These are phyloP conservation scores for Phlebopus sp. DNA, from an alignment of 1,284 basidiomycete species.

Conservation along the genomic window DNA sequence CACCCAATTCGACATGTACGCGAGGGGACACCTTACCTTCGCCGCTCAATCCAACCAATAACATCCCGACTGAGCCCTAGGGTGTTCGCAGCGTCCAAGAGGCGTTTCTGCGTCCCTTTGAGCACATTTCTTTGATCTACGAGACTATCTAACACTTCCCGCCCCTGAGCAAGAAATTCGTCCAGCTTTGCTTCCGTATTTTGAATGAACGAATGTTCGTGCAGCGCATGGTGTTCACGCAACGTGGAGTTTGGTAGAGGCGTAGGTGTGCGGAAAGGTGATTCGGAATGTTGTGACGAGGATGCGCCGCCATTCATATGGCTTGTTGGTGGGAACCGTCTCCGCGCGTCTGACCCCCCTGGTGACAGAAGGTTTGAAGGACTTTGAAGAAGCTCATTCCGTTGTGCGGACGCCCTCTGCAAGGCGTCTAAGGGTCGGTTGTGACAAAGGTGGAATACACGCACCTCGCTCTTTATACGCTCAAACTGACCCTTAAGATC, in stretches of 20 bases:
- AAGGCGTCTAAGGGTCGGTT: neutral
- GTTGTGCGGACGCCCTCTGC: conserved; percentile 56
- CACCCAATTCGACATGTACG: neutral
- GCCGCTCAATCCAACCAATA: conserved; percentile 91
- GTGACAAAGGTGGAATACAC: neutral
- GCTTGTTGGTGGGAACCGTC: conserved; percentile 52
- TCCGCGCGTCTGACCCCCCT: conserved; percentile 48
- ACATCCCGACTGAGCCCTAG: conserved; percentile 88
- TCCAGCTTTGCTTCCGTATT: conserved; percentile 80
- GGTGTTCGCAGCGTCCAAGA: conserved; percentile 89
- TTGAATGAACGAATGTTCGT: conserved; percentile 85
- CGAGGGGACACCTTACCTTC: conserved; percentile 55
- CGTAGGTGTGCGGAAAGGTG: conserved; percentile 66
- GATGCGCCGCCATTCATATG: conserved; percentile 26
- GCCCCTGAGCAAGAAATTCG: conserved; percentile 86
- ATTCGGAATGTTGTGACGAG: conserved; percentile 57
- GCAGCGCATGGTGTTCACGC: conserved; percentile 75
- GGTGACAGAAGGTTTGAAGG: conserved; percentile 47
- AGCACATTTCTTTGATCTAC: conserved; percentile 89
- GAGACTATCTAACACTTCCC: conserved; percentile 85
- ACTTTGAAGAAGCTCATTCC: conserved; percentile 56
- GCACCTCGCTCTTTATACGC: conserved; percentile 53
- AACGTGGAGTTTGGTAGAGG: conserved; percentile 52
- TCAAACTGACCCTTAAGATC: conserved; percentile 75
- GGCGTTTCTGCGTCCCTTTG: conserved; percentile 83